Base-by-base conservation (phyloP, 2,329 filamentous ascomycete genomes). In the Phyllosticta citrichinensis region DNA sequence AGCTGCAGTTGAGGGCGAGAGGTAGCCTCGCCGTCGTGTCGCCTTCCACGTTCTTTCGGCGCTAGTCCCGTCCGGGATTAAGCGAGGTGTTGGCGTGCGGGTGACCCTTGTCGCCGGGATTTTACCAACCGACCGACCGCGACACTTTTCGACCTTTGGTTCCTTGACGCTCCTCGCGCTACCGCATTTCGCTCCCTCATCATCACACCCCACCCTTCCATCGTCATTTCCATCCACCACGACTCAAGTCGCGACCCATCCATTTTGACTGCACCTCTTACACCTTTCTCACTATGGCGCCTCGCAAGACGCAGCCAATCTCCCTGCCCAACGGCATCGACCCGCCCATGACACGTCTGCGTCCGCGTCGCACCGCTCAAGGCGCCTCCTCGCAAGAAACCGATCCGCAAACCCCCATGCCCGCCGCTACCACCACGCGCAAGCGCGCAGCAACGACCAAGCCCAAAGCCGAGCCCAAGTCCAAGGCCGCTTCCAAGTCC, bases 101-200 rank as follows among this genome's bases (percentile, higher is more conserved):
- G 27, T 5, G 6, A 30, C 27, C 27, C 27, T 30, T 30, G 27
- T 30, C 27, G 27, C 27, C 27, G 27, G 27, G 27, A 30, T 30
- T 30, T 30, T 30, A 30, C 27, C 27, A 30, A 30, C 27, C 27
- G 27, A 30, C 27, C 27, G 6, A 10, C 27, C 27, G 27, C 27
- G 27, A 30, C 27, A 56, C 53, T 60, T 60, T 60, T 60, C 52
- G 50, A 60, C 27, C 27, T 6, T 8, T 22, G 22, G 22, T 40
- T 40, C 17, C 35, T 14, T 12, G 14, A 14, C 40, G 40, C 14
- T 47, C 40, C 40, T 52, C 59, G 59, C 55, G 54, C 56, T 57
- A 50, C 52, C 59, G 54, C 56, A 27, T 40, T 51, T 22, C 22
- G 22, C 22, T 22, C 54, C 40, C 54, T 57, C 30, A 20, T 20